These are phyloP conservation scores for Xylaria intraflava DNA, from an alignment of 495 filamentous ascomycete genomes.

Conservation along the genomic window DNA sequence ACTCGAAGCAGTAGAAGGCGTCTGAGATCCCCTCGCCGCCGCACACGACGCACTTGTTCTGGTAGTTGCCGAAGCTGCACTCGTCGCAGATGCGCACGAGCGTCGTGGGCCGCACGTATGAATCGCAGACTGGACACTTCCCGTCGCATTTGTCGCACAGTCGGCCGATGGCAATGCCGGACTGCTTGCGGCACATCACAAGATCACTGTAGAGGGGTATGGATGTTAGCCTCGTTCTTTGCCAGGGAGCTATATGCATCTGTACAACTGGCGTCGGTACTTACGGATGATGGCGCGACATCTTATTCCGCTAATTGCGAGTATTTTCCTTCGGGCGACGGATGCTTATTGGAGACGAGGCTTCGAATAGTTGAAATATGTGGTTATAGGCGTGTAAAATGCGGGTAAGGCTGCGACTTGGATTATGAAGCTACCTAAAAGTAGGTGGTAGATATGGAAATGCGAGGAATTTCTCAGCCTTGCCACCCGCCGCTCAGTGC, in stretches of 20 bases:
- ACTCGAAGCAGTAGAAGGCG: slow-evolving; percentile 99
- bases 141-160: slow-evolving; percentile 99
- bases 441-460: not conserved
- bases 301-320: slow-evolving; percentile 19
- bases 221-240: slow-evolving; percentile 27
- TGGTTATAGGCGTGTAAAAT: no score
- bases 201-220: slow-evolving; percentile 60
- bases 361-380: no score
- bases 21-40: slow-evolving; percentile 98
- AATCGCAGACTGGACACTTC: slow-evolving; percentile 98
- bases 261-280: slow-evolving; percentile 20
- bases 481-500: slow-evolving; percentile 9
- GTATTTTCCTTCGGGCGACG: not conserved
- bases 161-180: slow-evolving; percentile 96
- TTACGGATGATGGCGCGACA: slow-evolving; percentile 78
- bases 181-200: slow-evolving; percentile 99
- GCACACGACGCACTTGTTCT: slow-evolving; percentile 99
- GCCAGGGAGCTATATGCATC: not conserved
- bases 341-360: not conserved
- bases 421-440: not conserved
- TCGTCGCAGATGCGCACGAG: slow-evolving; percentile 98
- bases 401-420: no score
- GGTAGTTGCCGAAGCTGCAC: slow-evolving; percentile 98
- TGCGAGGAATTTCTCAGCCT: slow-evolving; percentile 28
- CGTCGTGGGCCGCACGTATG: slow-evolving; percentile 95